Base-by-base conservation (phyloP, 2,329 filamentous ascomycete species). In the Tolypocladium amazonense region DNA sequence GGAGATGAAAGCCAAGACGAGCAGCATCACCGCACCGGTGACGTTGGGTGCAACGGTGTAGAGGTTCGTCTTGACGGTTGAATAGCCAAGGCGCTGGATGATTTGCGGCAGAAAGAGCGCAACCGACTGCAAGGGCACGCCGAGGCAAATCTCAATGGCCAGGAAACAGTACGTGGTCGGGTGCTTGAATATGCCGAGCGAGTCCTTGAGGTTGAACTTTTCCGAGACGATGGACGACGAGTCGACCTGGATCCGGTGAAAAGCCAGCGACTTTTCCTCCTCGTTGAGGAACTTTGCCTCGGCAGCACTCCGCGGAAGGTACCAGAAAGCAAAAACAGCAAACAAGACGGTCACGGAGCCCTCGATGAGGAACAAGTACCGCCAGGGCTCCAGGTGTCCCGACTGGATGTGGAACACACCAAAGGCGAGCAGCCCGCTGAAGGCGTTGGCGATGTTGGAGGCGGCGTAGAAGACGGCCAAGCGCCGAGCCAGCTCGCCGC, bases 41-140 rank as follows among this genome's bases (percentile, higher is more conserved):
- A 90, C 80, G 66, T 92, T 93, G 1, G 90, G 90, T 0, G 89
- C 90, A 0, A 93, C 89, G 0, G 89, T 92, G 73, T 89, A 92
- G 0, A 93, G 79, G 66, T 94, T 93, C 0, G 89, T 92, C 70
- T 79, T 81, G 65, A 84, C 73, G 2, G 76, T 74, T 47, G 73
- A 72, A 63, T 77, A 79, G 4, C 77, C 75, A 1, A 84, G 71
- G 4, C 79, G 72, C 61, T 73, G 69, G 23, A 83, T 76, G 64
- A 84, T 84, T 65, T 83, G 80, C 0, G 81, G 81, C 59, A 84
- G 68, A 68, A 83, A 84, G 3, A 83, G 73, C 2, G 72, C 68
- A 20, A 85, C 82, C 4, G 76, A 79, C 68, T 84, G 81, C 11
- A 85, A 71, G 0, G 82, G 82, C 5, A 85, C 81, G 38, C 82